Percentiles rank a stretch among this genome's conserved stretches.
phyloP scores from a whole-genome alignment of 768 basidiomycete species.

The Asterophora parasitica region DNA sequence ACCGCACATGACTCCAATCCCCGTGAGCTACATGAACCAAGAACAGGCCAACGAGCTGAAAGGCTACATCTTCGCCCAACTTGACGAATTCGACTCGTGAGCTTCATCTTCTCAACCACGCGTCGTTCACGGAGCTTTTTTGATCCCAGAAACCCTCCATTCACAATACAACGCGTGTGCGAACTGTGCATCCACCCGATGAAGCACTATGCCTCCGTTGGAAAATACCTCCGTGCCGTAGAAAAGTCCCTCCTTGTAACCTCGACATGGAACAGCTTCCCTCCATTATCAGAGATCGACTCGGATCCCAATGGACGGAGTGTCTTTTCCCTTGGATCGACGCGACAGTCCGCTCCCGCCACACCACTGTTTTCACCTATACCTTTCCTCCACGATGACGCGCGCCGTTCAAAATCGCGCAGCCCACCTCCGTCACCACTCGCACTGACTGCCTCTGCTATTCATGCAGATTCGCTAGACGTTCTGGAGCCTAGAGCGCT shows the following conservation, averaged over 20 bases:
- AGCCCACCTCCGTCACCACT: constrained; percentile 79
- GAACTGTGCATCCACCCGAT: constrained; percentile 71
- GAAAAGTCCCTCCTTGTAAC: constrained; percentile 82
- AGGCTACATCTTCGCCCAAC: constrained; percentile 50
- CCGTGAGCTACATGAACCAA: constrained; percentile 54
- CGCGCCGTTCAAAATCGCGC: constrained; percentile 71
- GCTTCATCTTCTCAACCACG: constrained; percentile 19
- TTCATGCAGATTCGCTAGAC: constrained; percentile 28
- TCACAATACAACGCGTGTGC: constrained; percentile 86
- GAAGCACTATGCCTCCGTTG: constrained; percentile 68
- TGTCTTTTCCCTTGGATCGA: constrained; percentile 39
- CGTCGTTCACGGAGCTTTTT: constrained; percentile 5
- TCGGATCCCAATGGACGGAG: constrained; percentile 32
- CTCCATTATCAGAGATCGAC: constrained; percentile 39
- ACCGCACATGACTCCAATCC: constrained; percentile 46
- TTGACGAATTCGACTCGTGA: constrained; percentile 75
- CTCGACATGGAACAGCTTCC: constrained; percentile 71
- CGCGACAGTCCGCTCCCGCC: constrained; percentile 53
- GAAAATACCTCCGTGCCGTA: constrained; percentile 86
- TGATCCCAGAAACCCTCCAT: constrained; percentile 54
- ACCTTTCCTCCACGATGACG: constrained; percentile 80
- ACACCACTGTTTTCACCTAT: constrained; percentile 88
- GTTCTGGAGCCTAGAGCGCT: constrained; percentile 46
- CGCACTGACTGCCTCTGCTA: constrained; percentile 36
- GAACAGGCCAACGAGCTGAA: constrained; percentile 58